Percentiles rank a stretch among this genome's conserved stretches.
Evolutionary conservation across 163 green algal species (phyloP).

Genomic region (Trebouxia gelatinosa): DNA sequence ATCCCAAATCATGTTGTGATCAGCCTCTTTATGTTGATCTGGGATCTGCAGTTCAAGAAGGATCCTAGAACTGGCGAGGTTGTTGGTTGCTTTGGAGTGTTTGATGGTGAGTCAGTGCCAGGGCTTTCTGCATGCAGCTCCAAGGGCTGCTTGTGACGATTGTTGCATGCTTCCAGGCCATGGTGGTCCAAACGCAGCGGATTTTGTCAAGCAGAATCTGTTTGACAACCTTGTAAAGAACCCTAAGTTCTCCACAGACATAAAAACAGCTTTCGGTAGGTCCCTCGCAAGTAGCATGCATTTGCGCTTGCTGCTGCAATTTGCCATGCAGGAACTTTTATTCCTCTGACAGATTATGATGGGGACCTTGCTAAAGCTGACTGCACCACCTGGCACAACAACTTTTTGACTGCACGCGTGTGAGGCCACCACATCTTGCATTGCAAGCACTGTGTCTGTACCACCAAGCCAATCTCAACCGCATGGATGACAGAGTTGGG

Average conservation of each 20-base stretch:
- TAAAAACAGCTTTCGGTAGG: slow-evolving; percentile 47
- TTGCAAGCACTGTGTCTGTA: too few relatives aligned
- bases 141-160: not conserved
- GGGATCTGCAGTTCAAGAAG: slow-evolving; percentile 63
- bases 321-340: too few relatives aligned
- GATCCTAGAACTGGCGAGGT: slow-evolving; percentile 47
- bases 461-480: too few relatives aligned
- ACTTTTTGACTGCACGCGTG: too few relatives aligned
- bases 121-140: not conserved
- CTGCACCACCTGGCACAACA: too few relatives aligned
- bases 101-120: slow-evolving; percentile 71
- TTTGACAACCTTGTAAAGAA: slow-evolving; percentile 67
- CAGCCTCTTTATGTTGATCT: slow-evolving; percentile 2
- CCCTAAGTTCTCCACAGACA: slow-evolving; percentile 53
- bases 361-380: too few relatives aligned
- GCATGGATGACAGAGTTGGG: too few relatives aligned
- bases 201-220: slow-evolving; percentile 67
- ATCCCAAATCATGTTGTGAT: not conserved
- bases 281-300: too few relatives aligned
- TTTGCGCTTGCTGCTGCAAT: too few relatives aligned
- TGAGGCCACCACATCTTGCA: not conserved
- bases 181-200: slow-evolving; percentile 65
- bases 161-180: slow-evolving; percentile 49
- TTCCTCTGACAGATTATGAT: too few relatives aligned
- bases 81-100: slow-evolving; percentile 84